Evolutionary conservation across 169 alveolate genomes (phyloP), one percentile per base, ranked within the genome.

Genomic region (Eimeria brunetti): DNA sequence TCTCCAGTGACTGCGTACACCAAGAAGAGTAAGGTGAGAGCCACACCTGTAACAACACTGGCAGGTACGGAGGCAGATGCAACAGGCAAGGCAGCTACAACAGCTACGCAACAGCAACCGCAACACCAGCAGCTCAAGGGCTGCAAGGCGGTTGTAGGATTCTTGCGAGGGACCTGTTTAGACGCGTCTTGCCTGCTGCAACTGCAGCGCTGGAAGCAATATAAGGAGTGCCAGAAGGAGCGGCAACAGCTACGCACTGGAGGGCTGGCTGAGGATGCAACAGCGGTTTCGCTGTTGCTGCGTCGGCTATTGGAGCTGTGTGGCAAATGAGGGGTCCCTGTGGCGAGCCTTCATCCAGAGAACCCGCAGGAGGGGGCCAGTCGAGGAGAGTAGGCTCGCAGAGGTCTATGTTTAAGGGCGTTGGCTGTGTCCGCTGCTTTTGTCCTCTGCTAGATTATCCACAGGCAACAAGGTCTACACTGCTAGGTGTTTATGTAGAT

Each of bases 391-490:
- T 8, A 41, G 62, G 56, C 33, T 33, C 73, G 24, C 7, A 24
- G 30, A 38, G 44, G 46, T 8, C 89, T 81, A 1, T 18, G n/a
- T 81, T 20, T 20, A 53, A 24, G 73, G 89, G 89, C 53, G 49
- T 30, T 44, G 89, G 73, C 27, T 81, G 89, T 71, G 89, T 81
- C 73, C 89, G 89, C 33, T 36, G 89, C 89, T 81, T 81, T 81
- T 49, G 71, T 38, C 89, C 89, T 18, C 51, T 81, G 11, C n/a
- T 36, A 56, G 89, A 81, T 51, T 53, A 46, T n/a, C 89, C 89
- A 2, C 73, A 5, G 62, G 64, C 64, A 7, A 46, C 89, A 18
- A 81, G 89, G 71, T 73, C 89, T 41, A 46, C 64, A 30, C 53
- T 81, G 36, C 46, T 81, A 22, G 89, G 89, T 16, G 89, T 81